Percentiles rank a stretch among this genome's conserved stretches.
These are phyloP conservation scores for Cladosporium halotolerans DNA, from an alignment of 2,329 filamentous ascomycete genomes.

Conservation along the genomic window DNA sequence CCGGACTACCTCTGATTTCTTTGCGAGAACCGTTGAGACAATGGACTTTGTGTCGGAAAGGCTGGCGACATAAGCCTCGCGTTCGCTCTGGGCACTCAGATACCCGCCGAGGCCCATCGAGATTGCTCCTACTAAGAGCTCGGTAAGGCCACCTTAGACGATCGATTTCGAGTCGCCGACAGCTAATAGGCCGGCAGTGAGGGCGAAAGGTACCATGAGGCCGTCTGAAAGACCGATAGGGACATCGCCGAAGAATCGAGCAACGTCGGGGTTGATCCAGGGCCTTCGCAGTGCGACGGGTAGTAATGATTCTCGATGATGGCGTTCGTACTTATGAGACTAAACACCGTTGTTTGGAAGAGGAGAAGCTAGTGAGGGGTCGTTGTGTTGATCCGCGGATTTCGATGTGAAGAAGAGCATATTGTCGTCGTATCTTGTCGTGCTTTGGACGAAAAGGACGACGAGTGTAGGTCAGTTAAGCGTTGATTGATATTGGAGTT, in stretches of 20 bases:
- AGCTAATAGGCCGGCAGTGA: slow-evolving; percentile 32
- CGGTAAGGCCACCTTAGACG: slow-evolving; percentile 33
- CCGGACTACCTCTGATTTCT: slow-evolving; percentile 34
- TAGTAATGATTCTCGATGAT: not conserved
- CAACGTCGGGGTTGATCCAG: slow-evolving; percentile 5
- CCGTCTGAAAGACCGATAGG: slow-evolving; percentile 25
- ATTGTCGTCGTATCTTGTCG: not conserved
- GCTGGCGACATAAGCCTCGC: slow-evolving; percentile 44
- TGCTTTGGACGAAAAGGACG: too few relatives aligned
- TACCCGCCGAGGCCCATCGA: slow-evolving; percentile 36
- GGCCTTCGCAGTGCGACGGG: not conserved
- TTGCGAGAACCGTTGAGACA: slow-evolving; percentile 31
- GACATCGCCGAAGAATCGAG: slow-evolving; percentile 4
- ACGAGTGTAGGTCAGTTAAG: too few relatives aligned
- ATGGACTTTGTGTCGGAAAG: slow-evolving; percentile 36
- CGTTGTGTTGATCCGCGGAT: not conserved
- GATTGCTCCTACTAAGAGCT: slow-evolving; percentile 33
- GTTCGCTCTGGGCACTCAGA: slow-evolving; percentile 43
- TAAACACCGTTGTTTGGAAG: not conserved
- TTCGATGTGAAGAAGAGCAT: not conserved
- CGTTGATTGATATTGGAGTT: too few relatives aligned
- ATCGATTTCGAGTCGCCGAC: slow-evolving; percentile 30
- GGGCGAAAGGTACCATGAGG: slow-evolving; percentile 33
- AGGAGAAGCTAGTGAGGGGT: not conserved
- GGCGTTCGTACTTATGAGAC: not conserved